A percentile compares a stretch with the other conserved stretches of the same genome.
phyloP scores from a whole-genome alignment of 2,329 filamentous ascomycete genomes.

The Phialophora chinensis region DNA sequence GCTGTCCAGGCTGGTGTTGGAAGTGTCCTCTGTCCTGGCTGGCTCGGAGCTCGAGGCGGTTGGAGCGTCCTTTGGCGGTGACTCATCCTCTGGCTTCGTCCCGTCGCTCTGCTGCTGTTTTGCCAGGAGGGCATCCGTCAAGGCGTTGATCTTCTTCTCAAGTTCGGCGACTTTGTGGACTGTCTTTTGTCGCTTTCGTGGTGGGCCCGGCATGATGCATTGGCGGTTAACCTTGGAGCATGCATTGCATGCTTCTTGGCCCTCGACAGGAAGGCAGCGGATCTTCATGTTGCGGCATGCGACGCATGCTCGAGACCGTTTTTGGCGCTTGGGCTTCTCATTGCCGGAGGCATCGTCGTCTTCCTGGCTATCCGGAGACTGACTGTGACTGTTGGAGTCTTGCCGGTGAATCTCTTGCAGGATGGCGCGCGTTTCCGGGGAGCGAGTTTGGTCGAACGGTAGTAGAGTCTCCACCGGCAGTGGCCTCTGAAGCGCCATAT shows the following conservation, averaged over 20 bases:
- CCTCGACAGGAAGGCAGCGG: slow-evolving; percentile 38
- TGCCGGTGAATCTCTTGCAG: slow-evolving; percentile 15
- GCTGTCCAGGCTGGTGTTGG: slow-evolving; percentile 19
- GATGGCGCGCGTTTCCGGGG: slow-evolving; percentile 20
- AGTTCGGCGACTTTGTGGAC: slow-evolving; percentile 88
- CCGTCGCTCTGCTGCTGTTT: slow-evolving; percentile 41
- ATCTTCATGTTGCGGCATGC: slow-evolving; percentile 41
- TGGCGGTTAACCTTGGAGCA: slow-evolving; percentile 79
- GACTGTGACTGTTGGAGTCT: slow-evolving; percentile 17
- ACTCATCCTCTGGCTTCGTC: slow-evolving; percentile 16
- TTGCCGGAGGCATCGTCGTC: slow-evolving; percentile 28
- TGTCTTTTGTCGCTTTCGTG: slow-evolving; percentile 84
- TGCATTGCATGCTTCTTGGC: slow-evolving; percentile 63
- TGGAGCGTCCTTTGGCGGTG: slow-evolving; percentile 27
- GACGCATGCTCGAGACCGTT: slow-evolving; percentile 37
- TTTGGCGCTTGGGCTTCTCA: slow-evolving; percentile 36
- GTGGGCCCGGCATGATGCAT: slow-evolving; percentile 77
- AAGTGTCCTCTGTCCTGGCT: slow-evolving; percentile 36
- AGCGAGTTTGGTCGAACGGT: slow-evolving; percentile 24
- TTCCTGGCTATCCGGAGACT: slow-evolving; percentile 32
- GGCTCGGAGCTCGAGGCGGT: slow-evolving; percentile 26
- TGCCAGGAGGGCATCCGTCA: slow-evolving; percentile 79
- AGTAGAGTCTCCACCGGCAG: slow-evolving; percentile 24
- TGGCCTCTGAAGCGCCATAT: slow-evolving; percentile 13
- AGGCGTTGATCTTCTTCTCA: slow-evolving; percentile 87